Evolutionary conservation across 192 early-diverging fungal genomes (phyloP), one percentile per base, ranked within the genome.

Genomic region (Linnemannia zychae): DNA sequence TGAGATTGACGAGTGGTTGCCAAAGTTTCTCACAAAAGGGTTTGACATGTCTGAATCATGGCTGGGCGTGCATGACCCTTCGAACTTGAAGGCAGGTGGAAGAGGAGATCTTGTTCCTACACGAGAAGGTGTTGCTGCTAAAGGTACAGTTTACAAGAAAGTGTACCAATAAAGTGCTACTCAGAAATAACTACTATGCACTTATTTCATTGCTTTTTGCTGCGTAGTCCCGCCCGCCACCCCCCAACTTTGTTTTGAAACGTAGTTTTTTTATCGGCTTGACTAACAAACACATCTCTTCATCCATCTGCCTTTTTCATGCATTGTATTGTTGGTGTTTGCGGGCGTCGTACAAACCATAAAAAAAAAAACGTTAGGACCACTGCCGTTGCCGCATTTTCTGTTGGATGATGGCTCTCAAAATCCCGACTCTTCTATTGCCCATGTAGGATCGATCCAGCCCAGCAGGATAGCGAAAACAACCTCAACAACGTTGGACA

Each of bases 331-430:
- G 40, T 44, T 44, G 40, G 9, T 44, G 40, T 24, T 63, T 31
- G 57, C 0, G 17, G 57, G 57, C 12, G 28, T 63, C 1, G 57
- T 63, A 63, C 57, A 44, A 44, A 44, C 40, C 40, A 6, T n/a
- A n/a, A n/a, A 57, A 24, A 6, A 57, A 50, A 50, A 52, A 63
- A 63, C 13, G 28, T 24, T 63, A 63, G 57, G 28, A 31, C 57
- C 57, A 28, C 28, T 63, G 28, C 11, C 15, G 24, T 13, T 13
- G 22, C n/a, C n/a, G n/a, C n/a, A n/a, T n/a, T n/a, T n/a, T n/a
- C n/a, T n/a, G n/a, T n/a, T n/a, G n/a, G n/a, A n/a, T n/a, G 57
- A 31, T 63, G 57, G 57, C 57, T 63, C 57, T 63, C 57, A 63
- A 15, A 31, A 24, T 63, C 12, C 57, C 24, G 48, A 11, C 48